These are phyloP conservation scores for Colletotrichum musae DNA, from an alignment of 2,329 filamentous ascomycete genomes.

Conservation along the genomic window DNA sequence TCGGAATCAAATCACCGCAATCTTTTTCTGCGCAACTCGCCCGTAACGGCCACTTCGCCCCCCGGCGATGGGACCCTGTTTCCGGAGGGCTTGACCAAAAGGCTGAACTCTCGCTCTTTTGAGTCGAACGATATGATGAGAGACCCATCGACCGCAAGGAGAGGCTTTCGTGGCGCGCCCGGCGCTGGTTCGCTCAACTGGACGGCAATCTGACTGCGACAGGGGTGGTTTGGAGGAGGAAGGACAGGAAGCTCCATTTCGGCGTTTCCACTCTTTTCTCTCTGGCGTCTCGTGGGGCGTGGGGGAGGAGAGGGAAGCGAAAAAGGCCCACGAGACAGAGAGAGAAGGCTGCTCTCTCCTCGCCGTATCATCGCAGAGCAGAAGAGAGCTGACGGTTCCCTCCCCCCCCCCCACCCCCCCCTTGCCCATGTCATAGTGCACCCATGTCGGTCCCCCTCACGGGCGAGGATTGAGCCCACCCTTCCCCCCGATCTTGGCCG, in stretches of 20 bases:
- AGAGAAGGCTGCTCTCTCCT: slow-evolving; percentile 4
- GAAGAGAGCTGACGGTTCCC: neutral
- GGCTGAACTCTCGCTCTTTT: no score
- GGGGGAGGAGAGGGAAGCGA: slow-evolving; percentile 15
- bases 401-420: no score
- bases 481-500: slow-evolving; percentile 32
- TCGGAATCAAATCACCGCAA: no score
- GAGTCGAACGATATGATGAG: no score
- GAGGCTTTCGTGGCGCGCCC: no score
- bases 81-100: no score
- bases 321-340: neutral
- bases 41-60: no score
- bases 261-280: slow-evolving; percentile 31
- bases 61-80: no score
- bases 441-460: slow-evolving; percentile 13
- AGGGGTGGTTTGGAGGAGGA: neutral
- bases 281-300: slow-evolving; percentile 28
- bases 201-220: neutral
- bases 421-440: neutral
- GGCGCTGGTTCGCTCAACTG: neutral
- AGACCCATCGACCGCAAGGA: no score
- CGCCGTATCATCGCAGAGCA: slow-evolving; percentile 4
- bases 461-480: no score
- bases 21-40: no score
- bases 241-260: neutral